phyloP scores from a whole-genome alignment of 1,139 yeast genomes.

The Wickerhamomyces sp. region DNA sequence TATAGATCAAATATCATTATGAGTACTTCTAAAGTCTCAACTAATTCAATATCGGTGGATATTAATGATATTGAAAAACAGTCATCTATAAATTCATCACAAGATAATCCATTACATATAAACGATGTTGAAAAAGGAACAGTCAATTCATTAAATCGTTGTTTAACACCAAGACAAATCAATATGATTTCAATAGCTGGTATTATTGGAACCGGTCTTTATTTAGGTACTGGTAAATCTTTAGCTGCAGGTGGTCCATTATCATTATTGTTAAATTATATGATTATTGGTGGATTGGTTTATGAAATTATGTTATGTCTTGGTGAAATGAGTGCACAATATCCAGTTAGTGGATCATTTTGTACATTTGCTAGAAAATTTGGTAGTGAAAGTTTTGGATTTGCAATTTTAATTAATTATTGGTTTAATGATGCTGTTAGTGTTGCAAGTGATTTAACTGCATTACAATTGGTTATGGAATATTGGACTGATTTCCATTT shows the following conservation, averaged over 20 bases:
- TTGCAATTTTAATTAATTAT: conserved; percentile 57
- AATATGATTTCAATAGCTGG: conserved; percentile 18
- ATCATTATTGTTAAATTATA: conserved; percentile 52
- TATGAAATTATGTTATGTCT: conserved; percentile 54
- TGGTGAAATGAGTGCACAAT: conserved; percentile 62
- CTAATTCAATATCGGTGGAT: too few species aligned
- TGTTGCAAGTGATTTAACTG: conserved; percentile 40
- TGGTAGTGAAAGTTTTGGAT: conserved; percentile 58
- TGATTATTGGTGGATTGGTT: conserved; percentile 54
- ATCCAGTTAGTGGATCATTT: conserved; percentile 64
- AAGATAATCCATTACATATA: background rate
- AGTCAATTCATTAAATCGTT: conserved; percentile 16
- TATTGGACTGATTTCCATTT: conserved; percentile 62
- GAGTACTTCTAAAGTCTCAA: too few species aligned
- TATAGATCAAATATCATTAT: too few species aligned
- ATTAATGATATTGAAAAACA: conserved; percentile 4
- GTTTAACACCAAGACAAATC: conserved; percentile 16
- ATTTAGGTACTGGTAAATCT: conserved; percentile 58
- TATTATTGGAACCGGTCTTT: conserved; percentile 57
- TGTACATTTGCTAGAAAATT: conserved; percentile 55
- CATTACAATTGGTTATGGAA: conserved; percentile 35
- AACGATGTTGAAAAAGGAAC: conserved; percentile 4
- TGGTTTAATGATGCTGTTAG: conserved; percentile 47
- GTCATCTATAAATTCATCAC: background rate
- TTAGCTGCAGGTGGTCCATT: conserved; percentile 62